These are phyloP conservation scores for Spatholobus suberectus DNA, from an alignment of 306 rosid species.

Conservation along the genomic window DNA sequence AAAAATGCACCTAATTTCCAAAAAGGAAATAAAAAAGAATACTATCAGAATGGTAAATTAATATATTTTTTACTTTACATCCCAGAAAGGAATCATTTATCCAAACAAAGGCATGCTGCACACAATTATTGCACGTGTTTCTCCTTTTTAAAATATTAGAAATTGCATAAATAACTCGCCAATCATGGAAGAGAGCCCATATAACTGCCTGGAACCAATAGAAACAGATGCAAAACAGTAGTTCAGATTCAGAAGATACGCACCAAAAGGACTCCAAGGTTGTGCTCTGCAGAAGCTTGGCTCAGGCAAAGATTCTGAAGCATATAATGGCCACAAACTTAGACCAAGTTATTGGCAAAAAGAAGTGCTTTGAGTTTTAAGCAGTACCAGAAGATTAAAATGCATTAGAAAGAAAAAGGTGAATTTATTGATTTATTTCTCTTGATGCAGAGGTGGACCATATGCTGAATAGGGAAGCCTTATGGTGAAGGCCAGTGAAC, in stretches of 20 bases:
- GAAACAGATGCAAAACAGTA: neutral
- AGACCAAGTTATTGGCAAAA: slow-evolving; percentile 25
- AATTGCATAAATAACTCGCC: neutral
- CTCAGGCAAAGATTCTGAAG: slow-evolving; percentile 61
- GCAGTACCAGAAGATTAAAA: slow-evolving; percentile 18
- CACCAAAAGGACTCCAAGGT: slow-evolving; percentile 92
- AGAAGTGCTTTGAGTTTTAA: slow-evolving; percentile 11
- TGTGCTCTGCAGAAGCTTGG: slow-evolving; percentile 64
- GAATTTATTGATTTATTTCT: neutral
- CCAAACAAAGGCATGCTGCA: slow-evolving; percentile 18
- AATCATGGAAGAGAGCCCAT: slow-evolving; percentile 5
- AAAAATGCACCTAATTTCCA: slow-evolving; percentile 74
- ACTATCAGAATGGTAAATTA: slow-evolving; percentile 16
- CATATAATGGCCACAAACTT: slow-evolving; percentile 39
- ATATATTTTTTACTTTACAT: neutral
- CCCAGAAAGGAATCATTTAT: slow-evolving; percentile 18
- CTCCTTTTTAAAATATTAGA: neutral
- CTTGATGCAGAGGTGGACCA: slow-evolving; percentile 3
- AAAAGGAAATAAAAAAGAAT: neutral
- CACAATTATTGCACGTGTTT: neutral
- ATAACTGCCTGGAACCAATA: neutral
- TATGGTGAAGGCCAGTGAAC: neutral
- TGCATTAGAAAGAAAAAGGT: neutral
- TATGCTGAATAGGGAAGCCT: slow-evolving; percentile 20
- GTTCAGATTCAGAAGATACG: slow-evolving; percentile 45